A percentile compares a stretch with the other conserved stretches of the same genome.
phyloP scores from a whole-genome alignment of 1,284 basidiomycete genomes.

The Sporisorium graminicola region DNA sequence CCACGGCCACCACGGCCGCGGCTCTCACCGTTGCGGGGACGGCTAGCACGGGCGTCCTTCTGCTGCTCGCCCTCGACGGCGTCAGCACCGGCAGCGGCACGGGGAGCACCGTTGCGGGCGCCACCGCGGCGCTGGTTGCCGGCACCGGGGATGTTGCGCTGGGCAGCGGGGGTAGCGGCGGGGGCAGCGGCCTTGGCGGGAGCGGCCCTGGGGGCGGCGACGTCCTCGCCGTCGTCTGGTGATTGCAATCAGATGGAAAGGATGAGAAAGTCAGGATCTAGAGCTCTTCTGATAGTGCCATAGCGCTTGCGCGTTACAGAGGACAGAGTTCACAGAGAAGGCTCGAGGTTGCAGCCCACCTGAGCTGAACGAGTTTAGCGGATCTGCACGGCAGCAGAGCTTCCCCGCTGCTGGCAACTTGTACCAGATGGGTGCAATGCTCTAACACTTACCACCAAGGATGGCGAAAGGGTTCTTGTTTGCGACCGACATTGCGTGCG shows the following conservation, averaged over 20 bases:
- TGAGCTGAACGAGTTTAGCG: background rate
- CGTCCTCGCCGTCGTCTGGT: conserved; percentile 61
- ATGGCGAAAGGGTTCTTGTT: conserved; percentile 69
- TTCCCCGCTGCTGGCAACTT: background rate
- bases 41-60: conserved; percentile 45
- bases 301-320: background rate
- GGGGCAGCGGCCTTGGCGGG: conserved; percentile 61
- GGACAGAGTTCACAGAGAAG: background rate
- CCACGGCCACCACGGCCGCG: conserved; percentile 72
- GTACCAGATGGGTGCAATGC: background rate
- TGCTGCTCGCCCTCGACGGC: conserved; percentile 51
- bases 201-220: conserved; percentile 52
- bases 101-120: conserved; percentile 52
- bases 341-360: background rate
- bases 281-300: background rate
- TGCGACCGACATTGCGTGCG: conserved; percentile 69
- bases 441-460: conserved; percentile 62
- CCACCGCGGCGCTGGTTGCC: conserved; percentile 54
- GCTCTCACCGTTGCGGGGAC: conserved; percentile 41
- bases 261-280: conserved; percentile 8
- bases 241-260: background rate
- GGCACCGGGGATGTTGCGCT: conserved; percentile 62
- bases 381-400: background rate
- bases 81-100: conserved; percentile 42
- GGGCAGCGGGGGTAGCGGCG: conserved; percentile 51